phyloP scores from a whole-genome alignment of 441 rosid genomes.

The Adansonia grandidieri region DNA sequence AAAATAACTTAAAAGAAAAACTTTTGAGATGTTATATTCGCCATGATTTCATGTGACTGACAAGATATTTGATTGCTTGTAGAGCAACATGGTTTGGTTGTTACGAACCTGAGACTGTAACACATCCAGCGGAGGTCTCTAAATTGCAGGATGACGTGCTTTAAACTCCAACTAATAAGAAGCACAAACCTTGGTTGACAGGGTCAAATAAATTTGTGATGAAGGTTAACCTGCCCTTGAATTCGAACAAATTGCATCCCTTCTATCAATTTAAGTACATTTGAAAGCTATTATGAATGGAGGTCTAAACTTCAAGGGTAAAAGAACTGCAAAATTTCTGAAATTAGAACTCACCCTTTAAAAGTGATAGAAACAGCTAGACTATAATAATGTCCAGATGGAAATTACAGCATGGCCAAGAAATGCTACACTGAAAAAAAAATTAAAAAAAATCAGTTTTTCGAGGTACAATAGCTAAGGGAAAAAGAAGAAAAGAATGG shows the following conservation, averaged over 20 bases:
- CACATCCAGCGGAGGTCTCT: neutral
- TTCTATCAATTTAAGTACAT: no score
- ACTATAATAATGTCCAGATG: constrained; percentile 15
- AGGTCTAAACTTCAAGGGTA: neutral
- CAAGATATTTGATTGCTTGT: neutral
- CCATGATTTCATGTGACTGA: no score
- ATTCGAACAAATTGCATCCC: no score
- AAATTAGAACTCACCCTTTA: neutral
- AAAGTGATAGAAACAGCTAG: neutral
- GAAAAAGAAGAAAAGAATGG: constrained; percentile 2
- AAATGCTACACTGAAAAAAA: neutral
- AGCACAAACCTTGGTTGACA: neutral
- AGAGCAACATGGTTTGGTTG: constrained; percentile 1
- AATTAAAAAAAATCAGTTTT: neutral
- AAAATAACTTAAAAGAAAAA: no score
- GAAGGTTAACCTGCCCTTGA: no score
- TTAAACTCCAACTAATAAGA: neutral
- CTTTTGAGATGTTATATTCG: no score
- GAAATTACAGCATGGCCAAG: neutral
- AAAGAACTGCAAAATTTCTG: neutral
- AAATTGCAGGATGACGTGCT: neutral
- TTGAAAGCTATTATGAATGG: neutral
- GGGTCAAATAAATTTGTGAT: neutral
- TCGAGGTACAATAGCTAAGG: neutral
- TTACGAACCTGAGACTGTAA: neutral